phyloP scores from a whole-genome alignment of 495 filamentous ascomycete genomes.

The Annulohypoxylon maeteangense region DNA sequence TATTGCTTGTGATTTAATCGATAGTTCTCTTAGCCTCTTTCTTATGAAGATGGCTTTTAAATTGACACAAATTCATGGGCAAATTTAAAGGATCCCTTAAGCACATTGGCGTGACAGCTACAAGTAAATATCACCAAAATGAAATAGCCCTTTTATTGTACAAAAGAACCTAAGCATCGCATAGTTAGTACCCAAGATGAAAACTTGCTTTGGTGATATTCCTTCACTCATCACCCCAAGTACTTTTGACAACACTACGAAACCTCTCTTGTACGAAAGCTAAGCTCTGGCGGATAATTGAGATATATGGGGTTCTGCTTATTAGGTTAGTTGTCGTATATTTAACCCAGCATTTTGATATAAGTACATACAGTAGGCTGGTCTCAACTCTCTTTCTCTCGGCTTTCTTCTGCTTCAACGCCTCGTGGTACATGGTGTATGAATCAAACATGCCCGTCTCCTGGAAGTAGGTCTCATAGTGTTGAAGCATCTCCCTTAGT shows the following conservation, averaged over 20 bases:
- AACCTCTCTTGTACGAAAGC: conserved; percentile 19
- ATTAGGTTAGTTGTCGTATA: not conserved
- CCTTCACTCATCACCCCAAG: conserved; percentile 22
- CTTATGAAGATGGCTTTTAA: too few relatives aligned
- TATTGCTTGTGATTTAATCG: too few relatives aligned
- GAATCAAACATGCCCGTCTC: conserved; percentile 64
- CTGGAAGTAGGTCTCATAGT: conserved; percentile 59
- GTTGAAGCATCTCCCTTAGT: conserved; percentile 47
- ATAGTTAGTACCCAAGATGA: too few relatives aligned
- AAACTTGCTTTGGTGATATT: too few relatives aligned
- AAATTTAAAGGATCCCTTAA: too few relatives aligned
- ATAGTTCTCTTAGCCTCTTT: too few relatives aligned
- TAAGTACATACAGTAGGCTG: conserved; percentile 22
- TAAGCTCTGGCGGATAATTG: conserved; percentile 12
- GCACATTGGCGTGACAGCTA: too few relatives aligned
- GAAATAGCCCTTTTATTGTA: too few relatives aligned
- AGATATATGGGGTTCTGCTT: conserved; percentile 9
- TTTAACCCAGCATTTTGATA: not conserved
- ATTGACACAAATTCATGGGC: too few relatives aligned
- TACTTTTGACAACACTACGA: conserved; percentile 16
- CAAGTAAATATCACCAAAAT: too few relatives aligned
- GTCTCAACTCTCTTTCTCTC: not conserved
- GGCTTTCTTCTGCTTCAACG: conserved; percentile 30
- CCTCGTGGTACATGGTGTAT: conserved; percentile 38
- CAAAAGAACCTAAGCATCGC: too few relatives aligned